Conservation (phyloP, 768 basidiomycete species). For the Russula sp. region DNA sequence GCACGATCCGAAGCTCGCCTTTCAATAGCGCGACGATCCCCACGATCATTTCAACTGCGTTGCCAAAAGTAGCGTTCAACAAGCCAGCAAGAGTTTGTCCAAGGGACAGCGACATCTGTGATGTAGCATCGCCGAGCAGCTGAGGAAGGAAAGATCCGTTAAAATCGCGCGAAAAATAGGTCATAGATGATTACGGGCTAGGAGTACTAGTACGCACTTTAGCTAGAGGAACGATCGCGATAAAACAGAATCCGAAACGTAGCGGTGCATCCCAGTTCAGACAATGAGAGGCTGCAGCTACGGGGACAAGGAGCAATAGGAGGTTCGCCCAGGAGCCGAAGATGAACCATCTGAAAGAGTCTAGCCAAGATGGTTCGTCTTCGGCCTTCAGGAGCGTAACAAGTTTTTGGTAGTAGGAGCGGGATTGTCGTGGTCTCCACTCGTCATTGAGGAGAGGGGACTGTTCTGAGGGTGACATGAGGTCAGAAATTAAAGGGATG, state of each 20-base stretch:
- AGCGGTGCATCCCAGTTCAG: constrained; percentile 71
- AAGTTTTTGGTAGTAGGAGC: constrained; percentile 40
- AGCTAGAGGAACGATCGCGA: constrained; percentile 85
- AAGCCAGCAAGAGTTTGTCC: constrained; percentile 86
- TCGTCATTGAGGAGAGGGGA: constrained; percentile 31
- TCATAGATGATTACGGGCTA: too few relatives aligned
- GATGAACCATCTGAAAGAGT: constrained; percentile 59
- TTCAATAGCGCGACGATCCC: constrained; percentile 70
- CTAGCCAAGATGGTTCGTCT: constrained; percentile 58
- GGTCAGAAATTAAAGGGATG: background rate
- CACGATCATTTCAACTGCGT: constrained; percentile 87
- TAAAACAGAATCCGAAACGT: constrained; percentile 72
- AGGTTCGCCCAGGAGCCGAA: constrained; percentile 70
- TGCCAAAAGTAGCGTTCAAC: constrained; percentile 80
- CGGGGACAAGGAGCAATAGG: constrained; percentile 75
- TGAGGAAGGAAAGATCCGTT: constrained; percentile 33
- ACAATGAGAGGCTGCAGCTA: constrained; percentile 62
- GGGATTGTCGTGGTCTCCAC: too few relatives aligned
- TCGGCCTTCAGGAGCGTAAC: constrained; percentile 50
- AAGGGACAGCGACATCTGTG: constrained; percentile 72
- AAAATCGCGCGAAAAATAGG: background rate
- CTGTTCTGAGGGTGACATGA: constrained; percentile 24
- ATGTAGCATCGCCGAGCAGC: constrained; percentile 79
- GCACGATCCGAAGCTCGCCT: constrained; percentile 86
- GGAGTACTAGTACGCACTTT: too few relatives aligned